These are phyloP conservation scores for Gossypium anomalum DNA, from an alignment of 345 rosid species.

Conservation along the genomic window DNA sequence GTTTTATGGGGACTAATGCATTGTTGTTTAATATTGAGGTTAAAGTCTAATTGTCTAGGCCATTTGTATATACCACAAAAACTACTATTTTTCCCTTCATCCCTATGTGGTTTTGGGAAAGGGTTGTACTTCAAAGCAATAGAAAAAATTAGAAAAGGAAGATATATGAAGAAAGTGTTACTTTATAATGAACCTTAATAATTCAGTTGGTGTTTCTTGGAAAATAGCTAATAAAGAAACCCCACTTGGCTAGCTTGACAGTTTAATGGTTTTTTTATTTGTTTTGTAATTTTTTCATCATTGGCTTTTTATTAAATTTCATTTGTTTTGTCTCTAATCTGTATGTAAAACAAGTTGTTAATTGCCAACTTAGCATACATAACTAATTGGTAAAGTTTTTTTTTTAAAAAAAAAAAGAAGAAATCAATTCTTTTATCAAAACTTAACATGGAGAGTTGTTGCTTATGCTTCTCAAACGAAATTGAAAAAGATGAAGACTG, in stretches of 20 bases:
- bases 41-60: slow-evolving; percentile 13
- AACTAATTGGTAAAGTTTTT: not conserved
- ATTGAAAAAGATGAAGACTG: not conserved
- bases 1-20: no score
- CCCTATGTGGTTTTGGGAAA: no score
- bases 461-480: not conserved
- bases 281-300: no score
- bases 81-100: not conserved
- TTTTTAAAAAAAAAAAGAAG: no score
- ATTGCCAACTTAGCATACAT: not conserved
- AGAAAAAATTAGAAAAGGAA: no score
- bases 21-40: no score
- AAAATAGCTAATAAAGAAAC: slow-evolving; percentile 7
- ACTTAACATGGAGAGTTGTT: no score
- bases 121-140: no score
- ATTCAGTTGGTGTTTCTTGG: not conserved
- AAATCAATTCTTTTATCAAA: not conserved
- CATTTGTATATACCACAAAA: slow-evolving; percentile 5
- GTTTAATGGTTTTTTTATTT: slow-evolving; percentile 2
- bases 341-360: not conserved
- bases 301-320: not conserved
- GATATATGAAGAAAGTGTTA: slow-evolving; percentile 1
- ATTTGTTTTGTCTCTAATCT: no score
- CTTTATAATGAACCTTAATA: slow-evolving; percentile 28
- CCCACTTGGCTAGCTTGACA: slow-evolving; percentile 42